These are phyloP conservation scores for Aspergillus sp. DNA, from an alignment of 2,329 filamentous ascomycete species.

Conservation along the genomic window DNA sequence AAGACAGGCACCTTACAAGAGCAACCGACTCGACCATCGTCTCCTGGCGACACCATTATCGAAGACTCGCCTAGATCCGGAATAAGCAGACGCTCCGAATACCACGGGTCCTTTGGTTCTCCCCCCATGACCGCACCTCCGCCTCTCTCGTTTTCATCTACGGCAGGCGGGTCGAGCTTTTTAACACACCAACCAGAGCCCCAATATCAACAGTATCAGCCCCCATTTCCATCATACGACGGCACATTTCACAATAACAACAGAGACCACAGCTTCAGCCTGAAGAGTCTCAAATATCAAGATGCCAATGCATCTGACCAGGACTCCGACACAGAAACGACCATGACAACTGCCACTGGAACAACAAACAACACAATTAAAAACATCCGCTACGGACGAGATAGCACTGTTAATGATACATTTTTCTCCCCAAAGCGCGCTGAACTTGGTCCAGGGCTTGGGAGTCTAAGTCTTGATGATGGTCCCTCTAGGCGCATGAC, in stretches of 20 bases:
- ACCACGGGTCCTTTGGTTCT: slow-evolving; percentile 22
- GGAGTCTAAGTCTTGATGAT: slow-evolving; percentile 36
- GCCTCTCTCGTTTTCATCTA: slow-evolving; percentile 33
- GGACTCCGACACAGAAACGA: slow-evolving; percentile 40
- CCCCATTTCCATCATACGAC: slow-evolving; percentile 22
- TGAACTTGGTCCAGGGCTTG: slow-evolving; percentile 34
- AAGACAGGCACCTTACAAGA: slow-evolving; percentile 7
- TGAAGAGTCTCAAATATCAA: slow-evolving; percentile 30
- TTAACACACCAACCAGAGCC: slow-evolving; percentile 25
- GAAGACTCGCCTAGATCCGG: slow-evolving; percentile 12
- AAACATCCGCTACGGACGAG: slow-evolving; percentile 37
- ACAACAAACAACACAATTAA: slow-evolving; percentile 35
- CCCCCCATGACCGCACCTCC: slow-evolving; percentile 20
- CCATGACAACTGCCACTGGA: slow-evolving; percentile 32
- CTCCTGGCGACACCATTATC: neutral
- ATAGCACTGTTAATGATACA: slow-evolving; percentile 16
- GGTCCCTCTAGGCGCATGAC: slow-evolving; percentile 33
- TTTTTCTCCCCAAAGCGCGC: slow-evolving; percentile 32
- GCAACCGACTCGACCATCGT: slow-evolving; percentile 7
- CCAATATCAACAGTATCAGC: slow-evolving; percentile 26
- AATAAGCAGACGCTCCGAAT: slow-evolving; percentile 12
- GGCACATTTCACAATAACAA: slow-evolving; percentile 11
- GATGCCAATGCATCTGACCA: slow-evolving; percentile 33
- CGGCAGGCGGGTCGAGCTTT: slow-evolving; percentile 27
- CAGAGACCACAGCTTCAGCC: slow-evolving; percentile 32